These are phyloP conservation scores for Solanum hybrid DNA, from an alignment of 305 asterid species.

Conservation along the genomic window DNA sequence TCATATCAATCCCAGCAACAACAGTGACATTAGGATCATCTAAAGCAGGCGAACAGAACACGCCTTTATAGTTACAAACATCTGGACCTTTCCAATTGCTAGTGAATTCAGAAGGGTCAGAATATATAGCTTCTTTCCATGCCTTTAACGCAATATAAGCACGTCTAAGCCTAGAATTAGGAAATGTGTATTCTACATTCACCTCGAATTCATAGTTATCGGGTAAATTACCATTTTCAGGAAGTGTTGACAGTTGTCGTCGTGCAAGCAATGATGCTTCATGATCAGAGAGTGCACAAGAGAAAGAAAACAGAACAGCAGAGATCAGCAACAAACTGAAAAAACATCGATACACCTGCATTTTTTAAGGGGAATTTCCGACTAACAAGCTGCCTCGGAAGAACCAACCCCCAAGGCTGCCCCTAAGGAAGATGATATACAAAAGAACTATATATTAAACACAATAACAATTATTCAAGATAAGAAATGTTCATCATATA, in stretches of 20 bases:
- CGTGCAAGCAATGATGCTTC: constrained; percentile 5
- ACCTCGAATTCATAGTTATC: background rate
- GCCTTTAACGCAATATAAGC: constrained; percentile 54
- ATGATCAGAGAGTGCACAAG: background rate
- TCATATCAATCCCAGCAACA: constrained; percentile 81
- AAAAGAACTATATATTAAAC: background rate
- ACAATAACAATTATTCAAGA: background rate
- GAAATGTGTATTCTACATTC: constrained; percentile 1
- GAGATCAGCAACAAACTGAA: constrained; percentile 9
- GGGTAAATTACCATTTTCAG: background rate
- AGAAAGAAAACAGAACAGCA: background rate
- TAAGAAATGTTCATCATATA: background rate
- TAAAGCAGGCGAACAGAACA: constrained; percentile 43
- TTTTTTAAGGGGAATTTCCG: constrained; percentile 11
- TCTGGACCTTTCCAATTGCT: constrained; percentile 56
- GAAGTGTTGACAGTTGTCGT: constrained; percentile 1
- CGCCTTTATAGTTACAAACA: constrained; percentile 58
- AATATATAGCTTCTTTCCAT: constrained; percentile 39
- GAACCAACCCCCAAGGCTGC: constrained; percentile 20
- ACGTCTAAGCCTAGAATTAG: constrained; percentile 33
- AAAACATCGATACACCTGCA: constrained; percentile 27
- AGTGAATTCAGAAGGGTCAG: constrained; percentile 52
- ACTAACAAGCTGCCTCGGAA: constrained; percentile 23
- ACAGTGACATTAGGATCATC: constrained; percentile 39
- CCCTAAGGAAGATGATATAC: constrained; percentile 9